Evolutionary conservation across 768 basidiomycete genomes (phyloP), one percentile per base, ranked within the genome.

Genomic region (Paxillus ammoniavirescens): DNA sequence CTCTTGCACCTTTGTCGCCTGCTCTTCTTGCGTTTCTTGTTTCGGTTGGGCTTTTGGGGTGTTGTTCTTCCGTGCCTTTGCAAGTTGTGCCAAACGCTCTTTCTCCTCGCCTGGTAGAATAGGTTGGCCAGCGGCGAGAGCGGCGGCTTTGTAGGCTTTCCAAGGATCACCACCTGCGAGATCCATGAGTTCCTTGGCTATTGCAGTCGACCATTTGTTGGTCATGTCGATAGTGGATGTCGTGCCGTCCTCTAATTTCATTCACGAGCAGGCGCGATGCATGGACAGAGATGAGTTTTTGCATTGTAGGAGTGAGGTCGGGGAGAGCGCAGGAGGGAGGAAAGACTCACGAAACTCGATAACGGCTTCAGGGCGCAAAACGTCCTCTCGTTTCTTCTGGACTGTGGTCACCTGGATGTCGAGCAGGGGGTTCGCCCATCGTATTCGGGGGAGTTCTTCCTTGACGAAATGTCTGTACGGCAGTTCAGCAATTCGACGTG

Each of bases 401-500:
- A 76, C 68, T 54, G 76, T 83, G 57, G 78, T 75, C 0, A 91
- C 80, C 31, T 78, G 70, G 35, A 93, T 83, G 30, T 79, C 73
- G 23, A 92, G 61, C 8, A 75, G 66, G 0, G 90, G 89, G 61
- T 93, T 92, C 1, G 82, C 85, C 67, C 81, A 91, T 10, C 82
- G 85, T 75, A 93, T 87, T 30, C 87, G 77, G 1, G 87, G 88
- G 0, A 93, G 71, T n/a, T 88, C 78, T 38, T 92, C 83, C 64
- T 87, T 89, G 37, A 87, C 77, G 58, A 93, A 92, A 73, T 90
- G 84, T 42, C 91, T 90, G 53, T 45, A 15, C 14, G 8, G 46
- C 18, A 48, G 21, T 12, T 45, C 14, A 60, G 23, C 53, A 28
- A 47, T 21, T 9, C 31, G 17, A 26, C 31, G 13, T 18, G 38